Conservation (phyloP, 495 filamentous ascomycete species). For the Podospora pseudoanserina region DNA sequence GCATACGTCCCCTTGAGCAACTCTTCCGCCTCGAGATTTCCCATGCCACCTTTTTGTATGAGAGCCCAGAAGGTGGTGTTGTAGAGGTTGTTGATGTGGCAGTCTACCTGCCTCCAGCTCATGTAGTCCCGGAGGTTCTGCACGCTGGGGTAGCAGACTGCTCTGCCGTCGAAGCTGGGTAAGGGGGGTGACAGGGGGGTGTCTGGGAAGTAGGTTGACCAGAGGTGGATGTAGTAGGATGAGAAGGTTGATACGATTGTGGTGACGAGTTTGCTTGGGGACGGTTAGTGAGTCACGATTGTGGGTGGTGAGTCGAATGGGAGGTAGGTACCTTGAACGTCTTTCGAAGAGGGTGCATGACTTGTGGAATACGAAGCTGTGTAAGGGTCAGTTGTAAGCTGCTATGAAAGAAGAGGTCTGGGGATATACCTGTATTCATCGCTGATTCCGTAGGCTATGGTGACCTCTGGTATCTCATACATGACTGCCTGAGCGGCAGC, state of each 20-base stretch:
- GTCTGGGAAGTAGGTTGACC: slow-evolving; percentile 70
- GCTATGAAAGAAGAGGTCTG: neutral
- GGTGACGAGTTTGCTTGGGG: slow-evolving; percentile 75
- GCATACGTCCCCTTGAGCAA: slow-evolving; percentile 77
- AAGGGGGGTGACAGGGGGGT: slow-evolving; percentile 65
- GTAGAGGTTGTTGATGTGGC: slow-evolving; percentile 97
- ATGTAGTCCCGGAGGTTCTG: slow-evolving; percentile 87
- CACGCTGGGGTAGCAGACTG: slow-evolving; percentile 77
- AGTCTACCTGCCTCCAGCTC: slow-evolving; percentile 96
- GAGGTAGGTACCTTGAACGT: slow-evolving; percentile 59
- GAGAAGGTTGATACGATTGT: slow-evolving; percentile 92
- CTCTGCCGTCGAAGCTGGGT: slow-evolving; percentile 88
- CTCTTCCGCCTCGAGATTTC: slow-evolving; percentile 71
- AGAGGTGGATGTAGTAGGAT: slow-evolving; percentile 80
- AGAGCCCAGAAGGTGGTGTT: slow-evolving; percentile 96
- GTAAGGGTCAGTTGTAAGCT: neutral
- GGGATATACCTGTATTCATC: slow-evolving; percentile 62
- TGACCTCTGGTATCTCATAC: slow-evolving; percentile 78
- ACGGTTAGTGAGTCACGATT: slow-evolving; percentile 8
- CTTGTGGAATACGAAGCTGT: slow-evolving; percentile 84
- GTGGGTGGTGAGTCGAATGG: too few relatives aligned
- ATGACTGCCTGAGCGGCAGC: slow-evolving; percentile 78
- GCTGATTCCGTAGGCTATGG: slow-evolving; percentile 85
- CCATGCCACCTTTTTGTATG: slow-evolving; percentile 71
- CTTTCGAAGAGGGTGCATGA: slow-evolving; percentile 78